Evolutionary conservation across 805 yeast species (phyloP).

Genomic region (Saccharomyces jurei): DNA sequence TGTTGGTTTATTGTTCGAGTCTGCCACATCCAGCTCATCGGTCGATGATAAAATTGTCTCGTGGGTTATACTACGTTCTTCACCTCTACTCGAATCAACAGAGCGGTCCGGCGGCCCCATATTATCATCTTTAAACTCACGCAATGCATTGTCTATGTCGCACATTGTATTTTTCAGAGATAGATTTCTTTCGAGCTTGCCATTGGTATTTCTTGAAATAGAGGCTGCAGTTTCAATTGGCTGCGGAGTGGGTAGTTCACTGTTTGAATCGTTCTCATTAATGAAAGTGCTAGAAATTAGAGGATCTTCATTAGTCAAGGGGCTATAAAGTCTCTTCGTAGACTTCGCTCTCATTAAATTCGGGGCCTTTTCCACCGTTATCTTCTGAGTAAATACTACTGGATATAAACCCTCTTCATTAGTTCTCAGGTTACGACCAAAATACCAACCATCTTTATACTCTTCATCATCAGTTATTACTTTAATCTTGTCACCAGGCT

Average conservation of each 20-base stretch:
- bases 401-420: conserved; percentile 84
- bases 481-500: conserved; percentile 77
- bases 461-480: conserved; percentile 89
- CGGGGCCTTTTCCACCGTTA: conserved; percentile 34
- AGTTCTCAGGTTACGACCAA: conserved; percentile 70
- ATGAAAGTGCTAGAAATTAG: background rate
- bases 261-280: conserved; percentile 13
- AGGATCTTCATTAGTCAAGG: conserved; percentile 12
- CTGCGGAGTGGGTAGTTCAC: conserved; percentile 23
- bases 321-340: conserved; percentile 37
- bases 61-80: conserved; percentile 8
- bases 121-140: conserved; percentile 43
- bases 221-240: conserved; percentile 21
- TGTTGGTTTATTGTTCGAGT: background rate
- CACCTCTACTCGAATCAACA: background rate
- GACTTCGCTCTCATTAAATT: conserved; percentile 51
- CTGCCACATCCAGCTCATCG: conserved; percentile 11
- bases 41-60: conserved; percentile 16
- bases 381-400: conserved; percentile 68
- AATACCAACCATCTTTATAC: conserved; percentile 95
- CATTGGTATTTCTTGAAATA: conserved; percentile 2
- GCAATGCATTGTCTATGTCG: conserved; percentile 67
- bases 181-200: conserved; percentile 24
- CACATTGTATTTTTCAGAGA: conserved; percentile 49
- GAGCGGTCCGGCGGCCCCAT: conserved; percentile 6